Evolutionary conservation across 768 basidiomycete species (phyloP), one percentile per base, ranked within the genome.

Genomic region (Lanmaoa pseudosensibilis): DNA sequence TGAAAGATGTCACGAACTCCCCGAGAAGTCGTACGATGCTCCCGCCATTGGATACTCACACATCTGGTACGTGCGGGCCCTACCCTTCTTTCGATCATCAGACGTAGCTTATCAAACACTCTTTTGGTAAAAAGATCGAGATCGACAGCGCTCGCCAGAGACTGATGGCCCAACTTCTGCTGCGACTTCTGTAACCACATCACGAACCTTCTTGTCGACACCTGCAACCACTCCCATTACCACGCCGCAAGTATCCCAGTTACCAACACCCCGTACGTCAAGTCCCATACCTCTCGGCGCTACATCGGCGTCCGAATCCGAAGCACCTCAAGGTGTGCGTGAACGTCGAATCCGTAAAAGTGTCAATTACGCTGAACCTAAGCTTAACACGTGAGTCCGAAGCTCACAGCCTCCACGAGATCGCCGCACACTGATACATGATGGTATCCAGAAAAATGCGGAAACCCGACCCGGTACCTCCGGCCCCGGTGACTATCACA

Each of bases 281-380:
- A 80, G 79, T 55, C 78, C 80, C 21, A 57, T 68, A 27, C 75
- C 78, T 37, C 69, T 65, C 33, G 66, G 74, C 10, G 65, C 75
- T 58, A 65, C 71, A 46, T 67, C 72, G 23, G 64, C 67, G 1
- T 65, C 72, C n/a, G 73, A 72, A 51, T 63, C 73, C 10, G 74
- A 74, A 19, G 59, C 65, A 15, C 60, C 65, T 34, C 56, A 39
- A 34, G 68, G 65, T 52, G 61, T 78, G 64, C 70, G 83, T 65
- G 66, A 82, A 80, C 73, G 86, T 79, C 75, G 81, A 49, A 69
- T 78, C 19, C 79, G 92, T 46, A 93, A 87, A 74, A 92, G 91
- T 62, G 76, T 94, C 46, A 93, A 93, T 69, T 93, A 94, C 61
- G 77, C 91, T 0, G 92, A 94, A 66, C 92, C 92, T 12, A 94